Evolutionary conservation across 2,329 filamentous ascomycete species (phyloP).

Genomic region (Trichoderma oligosporum): DNA sequence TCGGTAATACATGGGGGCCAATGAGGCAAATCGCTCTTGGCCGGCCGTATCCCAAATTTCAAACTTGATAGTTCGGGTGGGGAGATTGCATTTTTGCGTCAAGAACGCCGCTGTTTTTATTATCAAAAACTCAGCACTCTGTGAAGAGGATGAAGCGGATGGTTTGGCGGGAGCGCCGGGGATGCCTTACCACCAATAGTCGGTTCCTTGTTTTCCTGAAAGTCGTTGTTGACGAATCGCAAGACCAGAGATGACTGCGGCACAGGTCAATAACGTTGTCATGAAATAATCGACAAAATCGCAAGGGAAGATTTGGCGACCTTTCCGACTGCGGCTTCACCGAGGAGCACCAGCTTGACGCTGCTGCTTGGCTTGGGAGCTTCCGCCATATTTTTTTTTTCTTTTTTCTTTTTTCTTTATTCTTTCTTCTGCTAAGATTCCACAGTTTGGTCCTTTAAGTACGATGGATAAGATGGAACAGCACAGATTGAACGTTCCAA

Average conservation of each 20-base stretch:
- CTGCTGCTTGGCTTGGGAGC: constrained; percentile 96
- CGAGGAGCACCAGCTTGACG: constrained; percentile 96
- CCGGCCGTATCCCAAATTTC: constrained; percentile 98
- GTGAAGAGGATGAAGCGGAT: neutral
- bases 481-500: neutral
- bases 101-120: constrained; percentile 75
- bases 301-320: constrained; percentile 47
- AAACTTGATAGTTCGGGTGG: constrained; percentile 86
- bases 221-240: constrained; percentile 99
- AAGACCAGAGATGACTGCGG: constrained; percentile 88
- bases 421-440: too few species aligned
- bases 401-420: too few species aligned
- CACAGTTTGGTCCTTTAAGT: too few species aligned
- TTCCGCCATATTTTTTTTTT: constrained; percentile 36
- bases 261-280: constrained; percentile 25
- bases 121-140: neutral
- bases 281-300: neutral
- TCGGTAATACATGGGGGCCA: constrained; percentile 99
- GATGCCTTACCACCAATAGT: constrained; percentile 81
- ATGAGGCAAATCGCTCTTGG: constrained; percentile 93
- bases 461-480: neutral
- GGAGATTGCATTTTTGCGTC: constrained; percentile 97
- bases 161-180: constrained; percentile 17
- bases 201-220: constrained; percentile 99
- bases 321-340: constrained; percentile 98